phyloP scores from a whole-genome alignment of 345 rosid species.

The Eucalyptus regnans region DNA sequence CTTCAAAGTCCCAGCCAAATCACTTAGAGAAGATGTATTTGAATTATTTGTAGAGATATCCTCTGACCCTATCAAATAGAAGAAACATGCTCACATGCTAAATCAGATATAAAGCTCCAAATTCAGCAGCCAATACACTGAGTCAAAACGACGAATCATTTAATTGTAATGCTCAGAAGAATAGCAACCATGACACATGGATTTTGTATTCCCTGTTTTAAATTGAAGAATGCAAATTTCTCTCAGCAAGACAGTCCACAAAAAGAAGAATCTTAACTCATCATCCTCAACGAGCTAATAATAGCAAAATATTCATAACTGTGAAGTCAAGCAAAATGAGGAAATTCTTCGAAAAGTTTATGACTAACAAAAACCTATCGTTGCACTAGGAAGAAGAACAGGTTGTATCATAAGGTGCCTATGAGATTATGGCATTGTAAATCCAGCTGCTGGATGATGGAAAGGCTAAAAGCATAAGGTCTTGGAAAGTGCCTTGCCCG shows the following conservation, averaged over 20 bases:
- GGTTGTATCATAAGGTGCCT: background rate
- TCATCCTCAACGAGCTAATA: background rate
- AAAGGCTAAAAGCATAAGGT: background rate
- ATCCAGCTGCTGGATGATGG: background rate
- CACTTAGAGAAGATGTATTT: conserved; percentile 20
- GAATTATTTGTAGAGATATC: conserved; percentile 17
- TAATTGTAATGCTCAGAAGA: background rate
- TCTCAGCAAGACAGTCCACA: background rate
- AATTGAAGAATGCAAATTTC: background rate
- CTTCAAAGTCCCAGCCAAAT: conserved; percentile 49
- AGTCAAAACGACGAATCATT: background rate
- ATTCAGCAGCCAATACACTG: background rate
- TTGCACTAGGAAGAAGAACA: background rate
- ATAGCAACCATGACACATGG: background rate
- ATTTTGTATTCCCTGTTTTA: background rate
- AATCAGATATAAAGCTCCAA: background rate
- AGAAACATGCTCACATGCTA: background rate
- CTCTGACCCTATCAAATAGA: conserved; percentile 32
- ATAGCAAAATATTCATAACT: background rate
- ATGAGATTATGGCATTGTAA: background rate
- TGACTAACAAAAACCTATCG: background rate
- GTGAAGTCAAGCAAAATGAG: background rate
- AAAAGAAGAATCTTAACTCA: background rate
- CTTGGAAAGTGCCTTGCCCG: background rate
- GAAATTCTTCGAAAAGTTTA: background rate